Base-by-base conservation (phyloP, 1,284 basidiomycete genomes). In the Tilletia caries region DNA sequence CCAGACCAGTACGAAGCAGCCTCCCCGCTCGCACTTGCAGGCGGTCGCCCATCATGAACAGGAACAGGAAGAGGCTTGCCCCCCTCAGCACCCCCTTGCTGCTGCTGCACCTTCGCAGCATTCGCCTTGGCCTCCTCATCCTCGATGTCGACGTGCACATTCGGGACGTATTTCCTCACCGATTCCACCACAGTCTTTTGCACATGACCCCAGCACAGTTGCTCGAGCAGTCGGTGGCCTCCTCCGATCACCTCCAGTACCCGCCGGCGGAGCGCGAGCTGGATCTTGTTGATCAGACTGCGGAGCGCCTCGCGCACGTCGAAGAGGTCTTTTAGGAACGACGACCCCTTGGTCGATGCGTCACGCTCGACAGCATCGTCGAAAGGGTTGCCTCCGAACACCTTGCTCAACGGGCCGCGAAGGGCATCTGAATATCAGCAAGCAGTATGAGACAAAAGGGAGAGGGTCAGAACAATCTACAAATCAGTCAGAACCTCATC, bases 301-400 rank as follows among this genome's bases (percentile, higher is more conserved):
- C 58, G 58, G 13, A 62, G 32, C 13, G 58, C 29, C 6, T 62
- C 58, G 29, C 58, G 58, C 15, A 62, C 58, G 58, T 62, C 58
- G 32, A 62, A 62, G 58, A 67, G 66, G 13, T 67, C 58, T n/a
- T 52, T 46, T 2, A 60, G 58, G 25, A 67, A 67, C 2, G 27
- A 33, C 6, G 58, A 62, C 29, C 58, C 32, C 23, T 29, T 23
- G 18, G 34, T 37, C 1, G 66, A 29, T n/a, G 27, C 44, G 6
- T 33, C 32, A 18, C 43, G 29, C 20, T 44, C 44, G 34, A 32
- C 18, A 10, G 33, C 29, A 41, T 27, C 43, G 32, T 67, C 66
- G 44, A 67, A 67, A 33, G 66, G 66, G 27, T 67, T 67, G 20
- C 66, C 66, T 25, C 66, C 66, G 27, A 67, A 67, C 10, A 67